Evolutionary conservation across 1,139 yeast species (phyloP).

Genomic region (Yamadazyma atmosphaerica): DNA sequence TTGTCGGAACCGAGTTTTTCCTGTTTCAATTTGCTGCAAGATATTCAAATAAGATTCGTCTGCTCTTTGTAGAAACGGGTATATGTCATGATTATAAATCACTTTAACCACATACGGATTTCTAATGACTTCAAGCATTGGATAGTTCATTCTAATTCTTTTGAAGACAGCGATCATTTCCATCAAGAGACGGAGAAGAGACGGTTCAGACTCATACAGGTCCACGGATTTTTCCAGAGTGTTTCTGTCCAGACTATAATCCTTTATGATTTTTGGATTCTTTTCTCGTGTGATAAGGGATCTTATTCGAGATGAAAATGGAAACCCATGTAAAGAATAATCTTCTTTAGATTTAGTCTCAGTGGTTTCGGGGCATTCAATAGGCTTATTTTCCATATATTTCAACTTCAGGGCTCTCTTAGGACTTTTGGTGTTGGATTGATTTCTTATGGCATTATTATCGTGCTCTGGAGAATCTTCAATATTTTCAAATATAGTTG

Average conservation of each 20-base stretch:
- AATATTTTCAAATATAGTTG: constrained; percentile 6
- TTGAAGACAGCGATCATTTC: background rate
- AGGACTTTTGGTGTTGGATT: no score
- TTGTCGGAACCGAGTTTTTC: constrained; percentile 1
- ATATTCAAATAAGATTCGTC: constrained; percentile 5
- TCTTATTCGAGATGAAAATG: constrained; percentile 15
- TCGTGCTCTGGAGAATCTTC: no score
- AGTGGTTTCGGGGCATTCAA: background rate
- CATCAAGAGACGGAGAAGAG: background rate
- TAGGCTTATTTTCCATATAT: constrained; percentile 1
- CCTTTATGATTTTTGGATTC: constrained; percentile 1
- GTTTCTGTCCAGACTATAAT: constrained; percentile 2
- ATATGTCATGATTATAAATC: background rate
- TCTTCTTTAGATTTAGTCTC: constrained; percentile 3
- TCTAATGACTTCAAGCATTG: background rate
- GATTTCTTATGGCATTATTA: no score
- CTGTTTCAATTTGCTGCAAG: background rate
- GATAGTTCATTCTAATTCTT: background rate
- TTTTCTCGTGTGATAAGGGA: constrained; percentile 6
- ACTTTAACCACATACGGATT: background rate
- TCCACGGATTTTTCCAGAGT: background rate
- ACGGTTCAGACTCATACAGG: background rate
- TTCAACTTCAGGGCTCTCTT: no score
- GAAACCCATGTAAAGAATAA: constrained; percentile 21
- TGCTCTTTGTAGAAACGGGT: constrained; percentile 1